Percentiles rank a stretch among this genome's conserved stretches.
Conservation (phyloP, 2,329 filamentous ascomycete species). For the Paraconiothyrium brasiliense region DNA sequence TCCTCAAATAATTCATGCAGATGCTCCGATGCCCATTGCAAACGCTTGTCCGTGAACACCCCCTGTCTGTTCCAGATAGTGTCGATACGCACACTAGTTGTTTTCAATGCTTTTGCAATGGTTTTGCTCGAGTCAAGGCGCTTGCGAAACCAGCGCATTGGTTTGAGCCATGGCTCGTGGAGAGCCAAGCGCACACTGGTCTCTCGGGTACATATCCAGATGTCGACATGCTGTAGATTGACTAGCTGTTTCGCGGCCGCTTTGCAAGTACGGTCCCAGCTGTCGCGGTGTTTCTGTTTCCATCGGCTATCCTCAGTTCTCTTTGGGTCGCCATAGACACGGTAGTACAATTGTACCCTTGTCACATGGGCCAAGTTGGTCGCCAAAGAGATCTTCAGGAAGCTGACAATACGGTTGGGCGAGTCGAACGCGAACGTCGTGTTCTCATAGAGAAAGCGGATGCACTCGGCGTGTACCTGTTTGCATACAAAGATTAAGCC, state of each 20-base stretch:
- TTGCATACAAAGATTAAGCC: slow-evolving; percentile 42
- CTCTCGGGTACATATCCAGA: slow-evolving; percentile 34
- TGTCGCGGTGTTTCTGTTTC: slow-evolving; percentile 36
- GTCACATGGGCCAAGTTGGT: slow-evolving; percentile 32
- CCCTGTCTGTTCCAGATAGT: slow-evolving; percentile 18
- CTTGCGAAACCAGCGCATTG: slow-evolving; percentile 41
- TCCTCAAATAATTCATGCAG: slow-evolving; percentile 41
- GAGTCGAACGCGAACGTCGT: slow-evolving; percentile 43
- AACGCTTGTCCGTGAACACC: slow-evolving; percentile 17
- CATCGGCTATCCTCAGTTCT: slow-evolving; percentile 23
- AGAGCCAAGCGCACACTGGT: slow-evolving; percentile 32
- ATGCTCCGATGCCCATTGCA: slow-evolving; percentile 28
- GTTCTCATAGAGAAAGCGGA: slow-evolving; percentile 38
- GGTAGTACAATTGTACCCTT: slow-evolving; percentile 43
- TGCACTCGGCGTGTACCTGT: slow-evolving; percentile 37
- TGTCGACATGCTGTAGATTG: slow-evolving; percentile 30
- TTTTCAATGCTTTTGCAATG: slow-evolving; percentile 12
- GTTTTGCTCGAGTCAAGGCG: background rate
- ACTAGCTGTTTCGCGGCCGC: slow-evolving; percentile 30
- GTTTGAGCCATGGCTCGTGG: slow-evolving; percentile 32
- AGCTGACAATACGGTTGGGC: slow-evolving; percentile 35
- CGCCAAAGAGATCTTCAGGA: slow-evolving; percentile 33
- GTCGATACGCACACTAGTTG: slow-evolving; percentile 30
- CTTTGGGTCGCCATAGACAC: slow-evolving; percentile 37
- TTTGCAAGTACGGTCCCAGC: slow-evolving; percentile 37